Conservation (phyloP, 2,329 filamentous ascomycete species). For the Furcasterigmium sp. region DNA sequence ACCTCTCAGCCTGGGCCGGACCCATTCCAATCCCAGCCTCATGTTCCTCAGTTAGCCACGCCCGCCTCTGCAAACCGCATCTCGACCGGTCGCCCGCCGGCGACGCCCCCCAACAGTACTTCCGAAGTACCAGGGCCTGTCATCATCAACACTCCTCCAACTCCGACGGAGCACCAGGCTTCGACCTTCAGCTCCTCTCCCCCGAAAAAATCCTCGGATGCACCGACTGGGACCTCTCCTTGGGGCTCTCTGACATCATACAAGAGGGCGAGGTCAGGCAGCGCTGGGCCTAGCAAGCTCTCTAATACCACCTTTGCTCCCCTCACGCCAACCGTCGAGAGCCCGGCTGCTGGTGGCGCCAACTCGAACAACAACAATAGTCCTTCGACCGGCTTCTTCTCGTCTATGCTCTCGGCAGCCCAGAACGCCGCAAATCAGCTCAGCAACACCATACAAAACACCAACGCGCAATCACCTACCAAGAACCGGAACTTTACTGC, state of each 20-base stretch:
- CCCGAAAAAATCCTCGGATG: conserved; percentile 16
- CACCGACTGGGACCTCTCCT: conserved; percentile 35
- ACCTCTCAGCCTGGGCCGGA: conserved; percentile 7
- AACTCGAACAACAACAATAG: conserved; percentile 30
- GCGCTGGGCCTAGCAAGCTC: conserved; percentile 74
- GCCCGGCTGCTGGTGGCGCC: conserved; percentile 32
- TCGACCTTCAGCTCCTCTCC: conserved; percentile 4
- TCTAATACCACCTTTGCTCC: conserved; percentile 70
- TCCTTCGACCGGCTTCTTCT: conserved; percentile 78
- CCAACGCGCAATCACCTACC: conserved; percentile 37
- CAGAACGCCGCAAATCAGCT: conserved; percentile 82
- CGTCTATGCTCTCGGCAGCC: conserved; percentile 84
- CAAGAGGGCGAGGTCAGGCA: conserved; percentile 46
- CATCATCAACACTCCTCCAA: conserved; percentile 64
- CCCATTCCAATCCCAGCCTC: conserved; percentile 7
- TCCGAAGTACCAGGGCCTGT: conserved; percentile 39
- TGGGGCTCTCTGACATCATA: conserved; percentile 71
- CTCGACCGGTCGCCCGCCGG: conserved; percentile 24
- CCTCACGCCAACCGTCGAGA: conserved; percentile 71
- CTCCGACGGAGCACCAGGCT: conserved; percentile 43
- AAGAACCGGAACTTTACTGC: conserved; percentile 28
- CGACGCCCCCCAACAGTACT: conserved; percentile 38
- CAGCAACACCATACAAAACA: conserved; percentile 69
- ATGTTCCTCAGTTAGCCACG: conserved; percentile 10
- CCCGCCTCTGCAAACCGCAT: conserved; percentile 17